These are phyloP conservation scores for Fraxinus baroniana DNA, from an alignment of 305 asterid genomes.

Conservation along the genomic window DNA sequence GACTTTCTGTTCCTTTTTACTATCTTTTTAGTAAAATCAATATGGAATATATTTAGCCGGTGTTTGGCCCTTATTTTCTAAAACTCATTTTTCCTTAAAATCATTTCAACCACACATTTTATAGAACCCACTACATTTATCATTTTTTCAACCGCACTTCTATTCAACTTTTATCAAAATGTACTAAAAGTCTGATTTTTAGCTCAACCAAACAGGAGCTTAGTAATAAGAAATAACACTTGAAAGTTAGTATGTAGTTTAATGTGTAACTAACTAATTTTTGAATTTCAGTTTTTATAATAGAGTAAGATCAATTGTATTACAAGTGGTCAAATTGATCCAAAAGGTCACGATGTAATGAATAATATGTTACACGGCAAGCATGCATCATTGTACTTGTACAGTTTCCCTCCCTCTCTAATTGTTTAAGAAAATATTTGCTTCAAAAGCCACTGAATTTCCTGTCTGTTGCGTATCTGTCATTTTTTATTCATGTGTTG, in stretches of 20 bases:
- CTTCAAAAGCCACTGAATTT: conserved; percentile 6
- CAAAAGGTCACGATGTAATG: background rate
- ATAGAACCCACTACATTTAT: background rate
- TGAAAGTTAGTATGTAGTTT: background rate
- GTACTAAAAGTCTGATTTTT: background rate
- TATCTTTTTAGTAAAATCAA: background rate
- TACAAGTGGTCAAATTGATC: background rate
- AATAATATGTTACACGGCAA: background rate
- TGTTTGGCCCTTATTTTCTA: background rate
- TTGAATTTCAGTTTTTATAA: background rate
- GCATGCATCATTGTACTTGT: background rate
- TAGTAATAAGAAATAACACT: background rate
- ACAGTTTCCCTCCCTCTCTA: background rate
- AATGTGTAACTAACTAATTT: background rate
- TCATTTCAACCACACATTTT: background rate
- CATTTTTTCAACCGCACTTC: background rate
- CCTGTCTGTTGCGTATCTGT: conserved; percentile 2
- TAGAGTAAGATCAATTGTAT: background rate
- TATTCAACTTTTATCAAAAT: background rate
- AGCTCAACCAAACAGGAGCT: background rate
- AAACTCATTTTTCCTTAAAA: background rate
- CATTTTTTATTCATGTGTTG: background rate
- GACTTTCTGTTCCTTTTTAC: background rate
- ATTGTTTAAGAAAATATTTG: background rate
- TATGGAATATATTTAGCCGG: background rate